Base-by-base conservation (phyloP, 768 basidiomycete genomes). In the Cystofilobasidium ferigula region DNA sequence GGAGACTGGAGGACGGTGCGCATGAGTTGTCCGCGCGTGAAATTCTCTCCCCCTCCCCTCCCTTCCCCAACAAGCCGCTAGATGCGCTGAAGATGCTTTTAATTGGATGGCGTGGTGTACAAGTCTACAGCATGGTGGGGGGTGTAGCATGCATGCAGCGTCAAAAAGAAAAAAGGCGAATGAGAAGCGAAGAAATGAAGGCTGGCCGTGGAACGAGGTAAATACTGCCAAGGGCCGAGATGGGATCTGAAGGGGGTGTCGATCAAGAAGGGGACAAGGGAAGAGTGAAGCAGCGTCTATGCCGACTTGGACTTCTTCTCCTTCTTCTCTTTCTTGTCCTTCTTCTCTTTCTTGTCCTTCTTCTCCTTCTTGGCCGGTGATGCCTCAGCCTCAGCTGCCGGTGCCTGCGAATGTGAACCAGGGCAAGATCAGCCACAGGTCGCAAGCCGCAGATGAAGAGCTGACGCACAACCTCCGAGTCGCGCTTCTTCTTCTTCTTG, bases 311-410 rank as follows among this genome's bases (percentile, higher is more conserved):
- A 26, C 63, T 69, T 58, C 56, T 56, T 63, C 68, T 73, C 73
- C 73, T 77, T 77, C 75, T 75, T 76, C 73, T 77, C 75, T 72
- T 77, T 58, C 56, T 56, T 63, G 62, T 73, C 73, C 73, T 77
- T 77, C 75, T 75, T 76, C 73, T 77, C 75, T n/a, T n/a, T n/a
- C n/a, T 43, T 35, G 42, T 38, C 60, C 58, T 62, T 73, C 28
- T 62, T 68, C 13, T 64, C 69, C 35, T 62, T 71, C 74, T 56
- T 73, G 69, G 28, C 45, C 10, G 51, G 56, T 74, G 51, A 71
- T 62, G 48, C 72, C 74, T 69, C 72, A 57, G 66, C 77, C 62
- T 72, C 78, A 76, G 35, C 63, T 20, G 45, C 54, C 57, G 57
- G 57, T 0, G 35, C 28, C 22, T 26, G 18, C 1, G 56, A 26